A percentile compares a stretch with the other conserved stretches of the same genome.
Evolutionary conservation across 2,329 filamentous ascomycete genomes (phyloP).

Genomic region (Penicillium nordicum): DNA sequence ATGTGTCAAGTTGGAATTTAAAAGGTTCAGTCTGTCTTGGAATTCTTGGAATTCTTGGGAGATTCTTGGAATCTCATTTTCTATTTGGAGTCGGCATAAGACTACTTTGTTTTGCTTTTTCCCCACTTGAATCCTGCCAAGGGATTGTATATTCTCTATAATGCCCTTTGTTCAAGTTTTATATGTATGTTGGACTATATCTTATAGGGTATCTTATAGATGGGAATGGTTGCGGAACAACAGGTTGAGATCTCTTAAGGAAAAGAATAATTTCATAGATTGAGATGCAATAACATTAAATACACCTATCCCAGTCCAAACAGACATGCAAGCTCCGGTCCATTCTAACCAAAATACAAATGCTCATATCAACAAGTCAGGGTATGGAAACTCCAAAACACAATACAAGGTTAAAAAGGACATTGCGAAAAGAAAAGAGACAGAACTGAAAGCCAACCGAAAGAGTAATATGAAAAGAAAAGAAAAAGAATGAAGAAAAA

Average conservation of each 20-base stretch:
- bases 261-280: not conserved
- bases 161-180: not conserved
- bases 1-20: not conserved
- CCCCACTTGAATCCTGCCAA: slow-evolving; percentile 12
- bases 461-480: not conserved
- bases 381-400: slow-evolving; percentile 21
- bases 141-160: not conserved
- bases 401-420: slow-evolving; percentile 7
- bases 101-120: slow-evolving; percentile 23
- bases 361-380: slow-evolving; percentile 17
- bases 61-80: not conserved
- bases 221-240: not conserved
- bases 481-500: not conserved
- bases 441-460: slow-evolving; percentile 7
- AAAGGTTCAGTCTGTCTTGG: not conserved
- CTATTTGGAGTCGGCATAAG: not conserved
- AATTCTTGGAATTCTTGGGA: not conserved
- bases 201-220: not conserved
- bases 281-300: slow-evolving; percentile 6
- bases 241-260: not conserved
- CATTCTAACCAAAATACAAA: slow-evolving; percentile 16
- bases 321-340: slow-evolving; percentile 11
- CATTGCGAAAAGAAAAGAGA: slow-evolving; percentile 6
- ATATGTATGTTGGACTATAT: not conserved
- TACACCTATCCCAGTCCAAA: slow-evolving; percentile 4